Evolutionary conservation across 495 filamentous ascomycete species (phyloP), one percentile per base, ranked within the genome.

Genomic region (Annulohypoxylon stygium): DNA sequence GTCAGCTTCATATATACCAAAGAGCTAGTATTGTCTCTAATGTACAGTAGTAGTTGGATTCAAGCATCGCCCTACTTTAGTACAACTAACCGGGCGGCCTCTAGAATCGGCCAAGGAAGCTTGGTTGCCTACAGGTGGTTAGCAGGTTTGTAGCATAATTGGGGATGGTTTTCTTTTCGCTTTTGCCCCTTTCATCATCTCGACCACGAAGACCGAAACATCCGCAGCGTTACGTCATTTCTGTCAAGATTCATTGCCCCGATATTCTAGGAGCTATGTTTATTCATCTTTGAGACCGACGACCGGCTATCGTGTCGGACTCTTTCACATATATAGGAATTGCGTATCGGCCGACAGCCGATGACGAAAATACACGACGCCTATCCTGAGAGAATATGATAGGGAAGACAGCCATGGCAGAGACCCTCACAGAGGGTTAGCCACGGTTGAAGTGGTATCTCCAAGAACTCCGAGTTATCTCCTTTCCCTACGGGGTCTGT

Each of bases 121-220:
- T 20, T 50, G 47, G n/a, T 50, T 50, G 30, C 2, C 30, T 30
- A 3, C 30, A 8, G 9, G 36, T 25, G 9, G 7, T 8, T 20
- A 50, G 30, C 30, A 30, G 30, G 5, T 50, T 2, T 5, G 45
- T 18, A 48, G 4, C 45, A 48, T 48, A 48, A 18, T 16, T 20
- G 45, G 45, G 14, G n/a, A 23, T 8, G 4, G 20, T 0, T 8
- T 23, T 23, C 45, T 23, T 11, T 23, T 23, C 16, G 12, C 16
- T 16, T 50, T 50, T 50, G 45, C 45, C 45, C 0, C 45, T 50
- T 50, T 50, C 45, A 50, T 23, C 45, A 50, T 20, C 47, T n/a
- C 10, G 25, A 25, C 47, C 9, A 20, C 20, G 6, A 20, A 20
- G 16, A 6, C 20, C 41, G 41, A 14, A 25, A 50, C 47, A 11